phyloP scores from a whole-genome alignment of 2,329 filamentous ascomycete genomes.

The Podosphaera fusca region DNA sequence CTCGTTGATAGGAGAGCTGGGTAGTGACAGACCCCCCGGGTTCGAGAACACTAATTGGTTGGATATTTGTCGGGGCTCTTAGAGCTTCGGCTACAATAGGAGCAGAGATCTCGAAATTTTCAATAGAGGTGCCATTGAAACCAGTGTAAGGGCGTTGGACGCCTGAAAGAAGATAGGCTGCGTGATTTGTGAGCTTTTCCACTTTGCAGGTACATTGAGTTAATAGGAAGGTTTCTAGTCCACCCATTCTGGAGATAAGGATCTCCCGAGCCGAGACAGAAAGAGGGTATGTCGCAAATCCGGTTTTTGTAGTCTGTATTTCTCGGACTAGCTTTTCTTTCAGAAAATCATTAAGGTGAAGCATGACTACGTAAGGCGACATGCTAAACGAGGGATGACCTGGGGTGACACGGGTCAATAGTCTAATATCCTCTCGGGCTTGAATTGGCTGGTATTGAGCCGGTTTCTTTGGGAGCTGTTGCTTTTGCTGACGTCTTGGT shows the following conservation, averaged over 20 bases:
- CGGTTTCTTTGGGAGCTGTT: too few relatives aligned
- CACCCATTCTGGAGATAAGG: not conserved
- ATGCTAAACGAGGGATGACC: not conserved
- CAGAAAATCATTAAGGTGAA: not conserved
- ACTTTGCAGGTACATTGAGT: not conserved
- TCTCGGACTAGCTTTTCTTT: not conserved
- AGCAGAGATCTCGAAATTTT: not conserved
- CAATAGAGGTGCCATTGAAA: not conserved
- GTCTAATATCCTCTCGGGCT: not conserved
- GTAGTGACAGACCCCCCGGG: too few relatives aligned
- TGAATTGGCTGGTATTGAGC: too few relatives aligned
- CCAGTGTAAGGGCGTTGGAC: not conserved
- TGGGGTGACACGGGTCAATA: not conserved
- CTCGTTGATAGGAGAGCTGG: too few relatives aligned
- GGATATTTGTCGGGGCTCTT: not conserved
- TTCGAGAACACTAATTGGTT: not conserved
- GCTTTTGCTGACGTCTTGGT: too few relatives aligned
- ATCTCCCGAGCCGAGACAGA: not conserved
- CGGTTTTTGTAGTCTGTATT: not conserved
- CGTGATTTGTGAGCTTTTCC: not conserved
- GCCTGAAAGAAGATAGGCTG: not conserved
- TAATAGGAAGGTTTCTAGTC: not conserved
- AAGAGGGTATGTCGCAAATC: not conserved
- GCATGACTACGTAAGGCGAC: not conserved
- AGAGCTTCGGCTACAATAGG: not conserved